Evolutionary conservation across 73 alveolate species (phyloP).

Genomic region (Tetrahymena elliotti): DNA sequence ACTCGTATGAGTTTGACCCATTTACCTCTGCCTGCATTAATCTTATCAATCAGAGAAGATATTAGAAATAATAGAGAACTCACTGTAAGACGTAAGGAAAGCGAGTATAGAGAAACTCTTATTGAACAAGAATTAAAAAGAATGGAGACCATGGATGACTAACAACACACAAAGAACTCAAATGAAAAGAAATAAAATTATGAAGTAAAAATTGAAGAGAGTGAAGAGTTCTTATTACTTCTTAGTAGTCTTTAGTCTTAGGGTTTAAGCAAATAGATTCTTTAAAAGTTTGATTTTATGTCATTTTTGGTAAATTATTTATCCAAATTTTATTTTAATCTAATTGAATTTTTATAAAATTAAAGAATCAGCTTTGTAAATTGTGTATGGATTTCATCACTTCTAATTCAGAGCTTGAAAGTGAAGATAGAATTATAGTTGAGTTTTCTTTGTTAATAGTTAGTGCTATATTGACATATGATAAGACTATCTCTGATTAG

Average conservation of each 20-base stretch:
- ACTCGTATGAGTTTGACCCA: conserved; percentile 14
- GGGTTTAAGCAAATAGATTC: conserved; percentile 7
- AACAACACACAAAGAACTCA: background rate
- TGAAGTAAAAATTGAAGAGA: background rate
- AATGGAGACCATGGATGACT: background rate
- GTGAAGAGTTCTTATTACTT: background rate
- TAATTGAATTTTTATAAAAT: background rate
- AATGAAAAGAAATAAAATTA: background rate
- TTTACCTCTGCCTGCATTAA: background rate
- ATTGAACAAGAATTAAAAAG: background rate
- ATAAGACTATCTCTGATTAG: background rate
- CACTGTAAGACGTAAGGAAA: conserved; percentile 5
- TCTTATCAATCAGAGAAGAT: conserved; percentile 7
- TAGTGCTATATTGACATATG: conserved; percentile 21
- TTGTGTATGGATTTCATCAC: conserved; percentile 9
- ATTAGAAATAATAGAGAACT: conserved; percentile 11
- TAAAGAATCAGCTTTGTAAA: background rate
- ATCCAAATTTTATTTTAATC: background rate
- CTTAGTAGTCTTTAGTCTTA: background rate
- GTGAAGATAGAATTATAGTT: conserved; percentile 47
- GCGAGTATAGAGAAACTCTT: conserved; percentile 28
- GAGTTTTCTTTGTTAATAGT: conserved; percentile 28
- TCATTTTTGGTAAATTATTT: conserved; percentile 8
- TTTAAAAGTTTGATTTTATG: background rate
- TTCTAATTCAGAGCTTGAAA: conserved; percentile 22